Conservation (phyloP, 257 asterid genomes). For the Eustoma russellianum region DNA sequence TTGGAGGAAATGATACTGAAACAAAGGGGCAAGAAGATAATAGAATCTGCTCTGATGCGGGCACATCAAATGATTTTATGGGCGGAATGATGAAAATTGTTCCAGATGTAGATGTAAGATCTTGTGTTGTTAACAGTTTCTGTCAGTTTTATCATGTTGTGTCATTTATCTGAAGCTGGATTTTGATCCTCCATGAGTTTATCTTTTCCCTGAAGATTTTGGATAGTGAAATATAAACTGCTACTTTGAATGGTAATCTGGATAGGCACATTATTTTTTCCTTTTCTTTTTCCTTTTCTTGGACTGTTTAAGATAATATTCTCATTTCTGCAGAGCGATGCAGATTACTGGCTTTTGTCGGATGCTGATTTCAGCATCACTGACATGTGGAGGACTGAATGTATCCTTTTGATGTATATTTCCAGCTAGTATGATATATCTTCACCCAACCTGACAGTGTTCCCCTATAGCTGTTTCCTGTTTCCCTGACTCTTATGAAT, state of each 20-base stretch:
- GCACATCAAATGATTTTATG: constrained; percentile 63
- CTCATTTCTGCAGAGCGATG: constrained; percentile 46
- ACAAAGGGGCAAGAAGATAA: constrained; percentile 38
- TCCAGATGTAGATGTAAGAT: constrained; percentile 88
- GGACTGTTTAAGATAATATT: no score
- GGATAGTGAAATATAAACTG: no score
- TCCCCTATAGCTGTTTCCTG: not conserved
- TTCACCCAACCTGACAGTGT: constrained; percentile 1
- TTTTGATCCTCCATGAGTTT: no score
- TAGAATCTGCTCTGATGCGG: constrained; percentile 40
- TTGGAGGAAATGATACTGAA: constrained; percentile 33
- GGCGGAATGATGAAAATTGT: constrained; percentile 78
- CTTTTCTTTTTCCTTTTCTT: no score
- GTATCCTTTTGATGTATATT: constrained; percentile 40
- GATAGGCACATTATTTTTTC: no score
- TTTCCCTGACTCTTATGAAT: constrained; percentile 30
- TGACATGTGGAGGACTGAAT: constrained; percentile 61
- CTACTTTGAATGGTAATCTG: no score
- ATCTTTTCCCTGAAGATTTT: no score
- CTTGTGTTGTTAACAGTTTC: not conserved
- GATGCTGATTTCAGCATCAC: constrained; percentile 60
- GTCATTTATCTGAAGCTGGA: no score
- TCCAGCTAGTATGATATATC: not conserved
- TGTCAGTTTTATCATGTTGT: not conserved
- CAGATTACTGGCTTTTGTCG: constrained; percentile 61